Evolutionary conservation across 2,329 filamentous ascomycete species (phyloP), one percentile per base, ranked within the genome.

Genomic region (Ophidiomyces ophidiicola): DNA sequence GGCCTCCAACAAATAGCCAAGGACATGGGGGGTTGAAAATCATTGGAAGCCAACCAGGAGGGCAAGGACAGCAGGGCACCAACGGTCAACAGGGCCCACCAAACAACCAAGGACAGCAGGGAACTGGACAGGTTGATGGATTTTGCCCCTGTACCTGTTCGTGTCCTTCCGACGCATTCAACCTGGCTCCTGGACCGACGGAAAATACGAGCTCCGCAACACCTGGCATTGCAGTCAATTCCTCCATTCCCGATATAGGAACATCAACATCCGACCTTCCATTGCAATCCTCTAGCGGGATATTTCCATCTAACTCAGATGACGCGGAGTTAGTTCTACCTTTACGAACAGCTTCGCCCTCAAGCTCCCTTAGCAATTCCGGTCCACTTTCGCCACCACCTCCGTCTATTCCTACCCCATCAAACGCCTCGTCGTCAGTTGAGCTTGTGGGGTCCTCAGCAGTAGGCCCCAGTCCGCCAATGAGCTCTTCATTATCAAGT

Each of bases 81-180:
- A 3, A 28, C 11, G 32, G 17, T 3, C n/a, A n/a, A n/a, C n/a
- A n/a, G n/a, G n/a, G n/a, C n/a, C 20, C 17, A 23, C 14, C 20
- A 6, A 31, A 12, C 5, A 11, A 10, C 12, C 21, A 33, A 1
- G 30, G 20, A 8, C 30, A 33, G 21, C 37, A 21, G 28, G 30
- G 29, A 3, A 18, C 20, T 15, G 21, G 21, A 6, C 6, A 21
- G 11, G 15, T 6, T 15, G 17, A 28, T 39, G 28, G 2, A 5
- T 17, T 17, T 10, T 39, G 37, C 21, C 30, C 30, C 14, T 39
- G 37, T 33, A 39, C 6, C 11, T 39, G 37, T 29, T 10, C 30
- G 11, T 39, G 37, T 17, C 37, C 37, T 5, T 26, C 30, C 24
- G 30, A 25, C 33, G 37, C 37, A 10, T 39, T 39, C 14, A 26